A percentile compares a stretch with the other conserved stretches of the same genome.
Conservation (phyloP, 305 asterid genomes). For the Solanum hybrid region DNA sequence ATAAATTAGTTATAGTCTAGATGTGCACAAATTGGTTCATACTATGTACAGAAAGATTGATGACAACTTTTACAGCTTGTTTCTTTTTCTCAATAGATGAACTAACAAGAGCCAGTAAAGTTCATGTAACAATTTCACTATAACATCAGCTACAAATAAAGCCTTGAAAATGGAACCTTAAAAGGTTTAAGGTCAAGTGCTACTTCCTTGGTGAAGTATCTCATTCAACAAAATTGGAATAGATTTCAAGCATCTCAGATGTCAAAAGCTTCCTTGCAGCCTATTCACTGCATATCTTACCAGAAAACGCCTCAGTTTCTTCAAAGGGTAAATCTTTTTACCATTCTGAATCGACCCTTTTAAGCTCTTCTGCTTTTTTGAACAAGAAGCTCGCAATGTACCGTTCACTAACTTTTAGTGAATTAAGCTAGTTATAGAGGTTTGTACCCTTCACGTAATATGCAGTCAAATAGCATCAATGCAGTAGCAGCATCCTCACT, state of each 20-base stretch:
- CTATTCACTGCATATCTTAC: not conserved
- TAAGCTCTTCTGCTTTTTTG: not conserved
- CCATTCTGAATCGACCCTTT: not conserved
- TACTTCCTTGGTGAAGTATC: no score
- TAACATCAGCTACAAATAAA: not conserved
- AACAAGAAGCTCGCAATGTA: not conserved
- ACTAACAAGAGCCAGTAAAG: not conserved
- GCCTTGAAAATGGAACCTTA: not conserved
- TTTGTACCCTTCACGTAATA: not conserved
- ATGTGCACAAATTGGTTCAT: not conserved
- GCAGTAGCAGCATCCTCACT: not conserved
- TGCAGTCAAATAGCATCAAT: not conserved
- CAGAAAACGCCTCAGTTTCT: not conserved
- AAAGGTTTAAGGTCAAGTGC: no score
- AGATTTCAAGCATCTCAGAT: no score
- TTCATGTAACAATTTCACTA: not conserved
- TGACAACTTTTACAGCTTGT: not conserved
- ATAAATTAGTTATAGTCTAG: not conserved
- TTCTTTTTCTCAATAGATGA: not conserved
- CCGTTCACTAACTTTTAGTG: not conserved
- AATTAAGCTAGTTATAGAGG: not conserved
- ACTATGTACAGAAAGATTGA: not conserved
- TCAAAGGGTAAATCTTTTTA: not conserved
- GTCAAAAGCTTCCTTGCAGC: not conserved
- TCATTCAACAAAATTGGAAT: not conserved